Conservation (phyloP, 1,284 basidiomycete genomes). For the Golubevia sp. region DNA sequence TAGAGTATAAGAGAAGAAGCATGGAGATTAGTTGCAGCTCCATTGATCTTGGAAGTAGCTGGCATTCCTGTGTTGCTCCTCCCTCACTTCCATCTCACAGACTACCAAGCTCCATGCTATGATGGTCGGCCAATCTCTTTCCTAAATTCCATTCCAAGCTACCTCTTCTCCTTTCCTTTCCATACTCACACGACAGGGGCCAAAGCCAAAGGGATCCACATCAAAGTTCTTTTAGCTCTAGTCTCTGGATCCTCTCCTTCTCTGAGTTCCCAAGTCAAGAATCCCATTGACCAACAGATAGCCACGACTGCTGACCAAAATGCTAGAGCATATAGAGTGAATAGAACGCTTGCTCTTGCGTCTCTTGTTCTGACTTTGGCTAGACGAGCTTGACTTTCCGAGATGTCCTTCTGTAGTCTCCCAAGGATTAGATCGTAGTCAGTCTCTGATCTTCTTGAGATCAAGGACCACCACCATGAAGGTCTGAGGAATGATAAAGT, state of each 20-base stretch:
- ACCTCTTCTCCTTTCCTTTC: not conserved
- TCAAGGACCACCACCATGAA: not conserved
- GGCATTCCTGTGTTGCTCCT: too few species aligned
- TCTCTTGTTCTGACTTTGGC: slow-evolving; percentile 46
- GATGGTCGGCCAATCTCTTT: slow-evolving; percentile 24
- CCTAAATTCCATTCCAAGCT: slow-evolving; percentile 2
- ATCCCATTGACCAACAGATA: slow-evolving; percentile 35
- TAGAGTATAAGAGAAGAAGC: not conserved
- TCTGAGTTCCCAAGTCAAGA: not conserved
- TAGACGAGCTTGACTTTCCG: slow-evolving; percentile 37
- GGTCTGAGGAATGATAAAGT: not conserved
- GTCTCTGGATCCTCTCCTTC: too few species aligned
- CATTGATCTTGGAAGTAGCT: too few species aligned
- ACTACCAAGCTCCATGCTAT: too few species aligned
- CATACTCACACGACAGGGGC: not conserved
- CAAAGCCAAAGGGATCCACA: slow-evolving; percentile 1
- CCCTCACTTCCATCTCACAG: too few species aligned
- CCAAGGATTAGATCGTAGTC: slow-evolving; percentile 56
- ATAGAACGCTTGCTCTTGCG: slow-evolving; percentile 37
- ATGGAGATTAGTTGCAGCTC: not conserved
- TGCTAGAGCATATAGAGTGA: slow-evolving; percentile 45
- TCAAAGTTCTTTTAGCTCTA: not conserved
- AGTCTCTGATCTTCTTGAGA: slow-evolving; percentile 9
- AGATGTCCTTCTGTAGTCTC: slow-evolving; percentile 38
- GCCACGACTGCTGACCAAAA: slow-evolving; percentile 35